Base-by-base conservation (phyloP, 768 basidiomycete species). In the Amanita subjunquillea region DNA sequence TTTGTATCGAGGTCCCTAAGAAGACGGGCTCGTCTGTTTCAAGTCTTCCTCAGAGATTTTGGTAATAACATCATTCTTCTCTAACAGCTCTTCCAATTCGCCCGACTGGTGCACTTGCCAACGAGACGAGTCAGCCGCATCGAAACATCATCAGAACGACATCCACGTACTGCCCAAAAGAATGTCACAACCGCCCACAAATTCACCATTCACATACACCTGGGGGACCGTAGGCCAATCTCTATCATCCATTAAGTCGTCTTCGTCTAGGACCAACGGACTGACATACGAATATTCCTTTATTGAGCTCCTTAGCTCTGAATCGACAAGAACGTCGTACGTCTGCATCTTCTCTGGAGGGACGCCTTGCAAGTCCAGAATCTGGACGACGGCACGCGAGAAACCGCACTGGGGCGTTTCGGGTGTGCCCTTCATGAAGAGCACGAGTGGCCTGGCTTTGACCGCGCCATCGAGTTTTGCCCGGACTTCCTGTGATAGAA, bases 221-320 rank as follows among this genome's bases (percentile, higher is more conserved):
- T 99, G 95, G 9, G 95, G 95, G 57, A 99, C 84, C 17, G 95
- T 99, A 12, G 95, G 95, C 95, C 95, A 99, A 57, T 96, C 90
- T 22, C 94, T 98, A 60, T 54, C 34, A 38, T 53, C 15, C 27
- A 46, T 34, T 34, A 34, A 34, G 12, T 12, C 32, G 32, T 7
- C 32, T 6, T 34, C 32, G 32, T 34, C 1, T 34, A 12, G 32
- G 50, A 10, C 39, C 23, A 32, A 30, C 6, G 6, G 43, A 27
- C 13, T 3, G 17, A 82, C 92, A 63, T 59, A 97, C 94, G 91
- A 94, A 66, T 91, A 98, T 66, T 97, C 93, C 69, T 99, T 98
- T 65, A 98, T 95, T 3, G 82, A 80, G 59, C 62, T 80, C 56
- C 95, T 73, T 43, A 99, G 72, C 66, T 97, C 90, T 23, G 72